Evolutionary conservation across 106 monocot genomes (phyloP), one percentile per base, ranked within the genome.

Genomic region (Gastrodia elata): DNA sequence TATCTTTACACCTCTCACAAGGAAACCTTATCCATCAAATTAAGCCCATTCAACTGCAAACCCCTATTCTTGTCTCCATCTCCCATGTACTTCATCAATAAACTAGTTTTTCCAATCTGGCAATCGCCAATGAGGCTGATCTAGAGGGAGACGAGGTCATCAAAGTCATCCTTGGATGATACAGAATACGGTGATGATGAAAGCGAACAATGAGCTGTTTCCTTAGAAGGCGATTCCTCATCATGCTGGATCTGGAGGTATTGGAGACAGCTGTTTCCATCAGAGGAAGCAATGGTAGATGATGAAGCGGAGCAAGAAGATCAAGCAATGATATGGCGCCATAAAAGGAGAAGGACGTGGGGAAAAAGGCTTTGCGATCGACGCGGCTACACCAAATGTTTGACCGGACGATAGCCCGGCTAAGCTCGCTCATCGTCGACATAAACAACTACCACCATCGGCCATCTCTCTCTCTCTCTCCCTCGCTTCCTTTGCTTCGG

Each of bases 41-140:
- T 94, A 22, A 92, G 71, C 40, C 96, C 96, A 38, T 74, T 74
- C 78, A 86, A 71, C 57, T 96, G 80, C 71, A 90, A 49, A 13
- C 92, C 92, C 27, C 49, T 84, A 69, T 80, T 68, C 40, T 84
- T 85, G 64, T 86, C 89, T 71, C 44, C 78, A 28, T 84, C 77
- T 9, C 89, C 93, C 35, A 87, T 84, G 68, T 89, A 93, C 70
- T 93, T 89, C 52, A 79, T 91, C 94, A 94, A 85, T 84, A 94
- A 94, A 68, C 86, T 91, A 1, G 94, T 94, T 77, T 94, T 94
- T 8, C 94, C 94, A 13, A 85, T 84, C 27, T 65, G 82, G 74
- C 88, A 83, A 61, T 94, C 94, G 11, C 94, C 94, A 33, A 94
- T 76, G 58, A 94, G 78, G 82, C 84, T 87, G 39, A 94, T 68